Base-by-base conservation (phyloP, 192 early-diverging fungal genomes). In the Coemansia sp. region DNA sequence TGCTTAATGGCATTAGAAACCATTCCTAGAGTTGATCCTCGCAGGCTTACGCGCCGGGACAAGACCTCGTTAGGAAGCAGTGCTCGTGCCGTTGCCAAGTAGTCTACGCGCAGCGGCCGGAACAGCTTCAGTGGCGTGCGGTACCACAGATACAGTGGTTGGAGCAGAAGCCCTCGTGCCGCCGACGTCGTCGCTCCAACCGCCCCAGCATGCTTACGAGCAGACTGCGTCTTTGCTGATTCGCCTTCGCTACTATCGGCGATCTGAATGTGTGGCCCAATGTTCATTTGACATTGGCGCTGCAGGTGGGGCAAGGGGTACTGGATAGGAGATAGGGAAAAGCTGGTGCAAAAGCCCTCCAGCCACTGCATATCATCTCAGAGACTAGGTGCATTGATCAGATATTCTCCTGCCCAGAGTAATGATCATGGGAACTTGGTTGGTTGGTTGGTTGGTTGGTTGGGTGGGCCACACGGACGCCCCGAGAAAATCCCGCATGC, bases 81-180 rank as follows among this genome's bases (percentile, higher is more conserved):
- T 9, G 89, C 89, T 23, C 91, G 83, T 2, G 89, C 91, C 63
- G 90, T 89, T n/a, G 89, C 84, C 50, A 91, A 62, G 61, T 92
- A 92, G 67, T 92, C 91, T 5, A 92, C 89, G 9, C 91, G 81
- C 67, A 92, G 74, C 6, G 91, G 91, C 6, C 91, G 79, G 40
- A 92, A 92, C 11, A 92, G 79, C 83, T 90, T 82, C 10, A 84
- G 57, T 18, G 82, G 82, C 9, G 82, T 84, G 28, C 77, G 73
- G 60, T 84, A 84, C 82, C 82, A 84, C 9, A 84, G 64, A 39
- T 84, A 84, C 24, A 84, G 64, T 2, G 82, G 82, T 43, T 84
- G 77, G 10, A 84, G 67, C 40, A 84, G 43, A 8, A 79, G 42
- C 1, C 77, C 65, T 16, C 82, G 82, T 18, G 76, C 74, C 1